Evolutionary conservation across 345 rosid genomes (phyloP).

Genomic region (Turnera subulata): DNA sequence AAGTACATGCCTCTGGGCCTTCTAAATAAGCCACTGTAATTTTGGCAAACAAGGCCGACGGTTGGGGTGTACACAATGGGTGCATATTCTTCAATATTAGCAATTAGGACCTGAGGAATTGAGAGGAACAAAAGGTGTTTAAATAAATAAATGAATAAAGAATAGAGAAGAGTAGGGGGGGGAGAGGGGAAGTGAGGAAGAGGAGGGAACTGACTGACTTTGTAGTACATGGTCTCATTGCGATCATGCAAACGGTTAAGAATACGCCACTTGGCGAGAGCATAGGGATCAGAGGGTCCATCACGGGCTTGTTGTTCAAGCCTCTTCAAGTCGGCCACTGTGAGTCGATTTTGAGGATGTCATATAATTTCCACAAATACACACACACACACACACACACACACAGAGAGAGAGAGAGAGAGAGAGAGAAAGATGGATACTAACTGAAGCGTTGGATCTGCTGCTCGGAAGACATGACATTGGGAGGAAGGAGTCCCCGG

Average conservation of each 20-base stretch:
- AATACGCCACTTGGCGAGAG: conserved; percentile 93
- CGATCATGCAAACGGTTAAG: conserved; percentile 93
- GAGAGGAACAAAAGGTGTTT: conserved; percentile 4
- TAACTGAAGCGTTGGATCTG: conserved; percentile 91
- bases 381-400: too few relatives aligned
- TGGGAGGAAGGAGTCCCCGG: conserved; percentile 95
- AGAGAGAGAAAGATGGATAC: conserved; percentile 13
- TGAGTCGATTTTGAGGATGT: too few relatives aligned
- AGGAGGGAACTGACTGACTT: conserved; percentile 32
- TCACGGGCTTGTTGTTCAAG: conserved; percentile 86
- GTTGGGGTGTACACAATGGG: conserved; percentile 96
- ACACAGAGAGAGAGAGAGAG: not conserved
- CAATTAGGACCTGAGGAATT: conserved; percentile 70
- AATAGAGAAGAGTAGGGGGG: too few relatives aligned
- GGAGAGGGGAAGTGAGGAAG: not conserved
- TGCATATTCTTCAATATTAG: conserved; percentile 92
- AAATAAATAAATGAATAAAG: too few relatives aligned
- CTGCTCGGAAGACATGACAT: conserved; percentile 74
- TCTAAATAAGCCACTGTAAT: conserved; percentile 92
- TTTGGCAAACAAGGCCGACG: conserved; percentile 96
- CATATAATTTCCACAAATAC: too few relatives aligned
- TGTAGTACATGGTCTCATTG: conserved; percentile 93
- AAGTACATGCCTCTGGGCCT: conserved; percentile 99
- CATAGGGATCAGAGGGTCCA: conserved; percentile 90
- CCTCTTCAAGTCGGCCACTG: conserved; percentile 94